Base-by-base conservation (phyloP, 352 stramenopile species). In the Thraustochytrium sp. region DNA sequence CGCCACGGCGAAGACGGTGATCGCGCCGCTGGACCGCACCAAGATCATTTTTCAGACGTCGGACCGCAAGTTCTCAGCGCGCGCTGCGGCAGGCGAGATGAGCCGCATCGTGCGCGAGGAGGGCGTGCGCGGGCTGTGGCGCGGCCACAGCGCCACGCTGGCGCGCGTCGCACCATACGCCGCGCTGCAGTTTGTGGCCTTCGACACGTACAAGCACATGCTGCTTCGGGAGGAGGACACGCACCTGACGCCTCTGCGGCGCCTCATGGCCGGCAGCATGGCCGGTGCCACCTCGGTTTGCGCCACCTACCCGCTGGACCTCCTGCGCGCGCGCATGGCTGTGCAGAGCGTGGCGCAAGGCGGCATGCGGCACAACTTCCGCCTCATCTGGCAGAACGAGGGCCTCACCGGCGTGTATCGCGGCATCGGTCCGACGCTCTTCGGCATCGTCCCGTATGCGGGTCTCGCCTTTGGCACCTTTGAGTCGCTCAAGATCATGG, bases 161-260 rank as follows among this genome's bases (percentile, higher is more conserved):
- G 89, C 94, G 72, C 87, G 92, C 49, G 92, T 96, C 1, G 93
- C 95, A 87, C 92, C 92, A 2, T 96, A 96, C 85, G 88, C 89
- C 18, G 92, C 90, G 3, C 94, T 94, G 86, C 92, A 96, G 85
- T 96, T 96, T 82, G 93, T 94, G 87, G 88, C 93, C 18, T 96
- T 95, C 87, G 91, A 96, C 85, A 84, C 87, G 36, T 90, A 90
- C 51, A 94, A 94, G 82, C 80, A 76, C 2, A 2, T 85, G 44
- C 13, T 84, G 23, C 44, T 85, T 3, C 54, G 63, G 3, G 44
- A 84, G 23, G 26, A 86, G 26, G 75, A 88, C 77, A 86, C 87
- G 87, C 68, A 72, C 46, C 73, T 95, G 16, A 90, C 91, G 23
- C 88, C 90, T 37, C 26, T 90, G 40, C 87, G 93, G 62, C 89